A percentile compares a stretch with the other conserved stretches of the same genome.
Evolutionary conservation across 306 rosid species (phyloP).

Genomic region (Fragaria ananassa): DNA sequence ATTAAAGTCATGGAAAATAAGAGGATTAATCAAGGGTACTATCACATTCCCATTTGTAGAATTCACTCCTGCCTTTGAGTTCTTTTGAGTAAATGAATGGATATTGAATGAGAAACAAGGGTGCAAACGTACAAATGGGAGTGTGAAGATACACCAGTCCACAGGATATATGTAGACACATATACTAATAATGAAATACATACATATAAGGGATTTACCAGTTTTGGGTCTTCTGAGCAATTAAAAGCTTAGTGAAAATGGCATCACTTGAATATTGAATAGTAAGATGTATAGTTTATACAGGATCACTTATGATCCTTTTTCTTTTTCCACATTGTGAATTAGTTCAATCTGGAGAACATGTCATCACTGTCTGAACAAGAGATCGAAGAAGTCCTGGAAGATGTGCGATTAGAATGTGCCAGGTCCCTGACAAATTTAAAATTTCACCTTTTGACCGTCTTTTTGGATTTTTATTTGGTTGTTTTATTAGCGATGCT

Average conservation of each 20-base stretch:
- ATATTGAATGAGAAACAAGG: not conserved
- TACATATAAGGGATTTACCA: not conserved
- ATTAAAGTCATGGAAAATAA: not conserved
- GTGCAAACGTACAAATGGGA: slow-evolving; percentile 2
- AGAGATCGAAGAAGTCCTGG: slow-evolving; percentile 62
- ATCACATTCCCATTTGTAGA: not conserved
- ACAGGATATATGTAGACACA: not conserved
- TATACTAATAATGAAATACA: not conserved
- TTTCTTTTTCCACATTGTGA: slow-evolving; percentile 14
- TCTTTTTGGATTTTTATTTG: slow-evolving; percentile 10
- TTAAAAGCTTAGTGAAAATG: not conserved
- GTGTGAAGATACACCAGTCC: not conserved
- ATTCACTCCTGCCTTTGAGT: not conserved
- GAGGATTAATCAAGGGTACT: not conserved
- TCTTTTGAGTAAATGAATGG: not conserved
- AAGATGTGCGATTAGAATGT: slow-evolving; percentile 90
- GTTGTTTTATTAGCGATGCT: not conserved
- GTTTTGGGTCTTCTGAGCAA: not conserved
- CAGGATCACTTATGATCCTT: slow-evolving; percentile 17
- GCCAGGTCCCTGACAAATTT: slow-evolving; percentile 58
- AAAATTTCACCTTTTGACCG: slow-evolving; percentile 6
- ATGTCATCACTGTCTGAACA: slow-evolving; percentile 47
- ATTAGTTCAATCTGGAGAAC: slow-evolving; percentile 54
- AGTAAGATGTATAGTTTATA: not conserved
- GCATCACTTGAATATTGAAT: not conserved